Evolutionary conservation across 139 green algal species (phyloP), one percentile per base, ranked within the genome.

Genomic region (Chlamydomonas eustigma): DNA sequence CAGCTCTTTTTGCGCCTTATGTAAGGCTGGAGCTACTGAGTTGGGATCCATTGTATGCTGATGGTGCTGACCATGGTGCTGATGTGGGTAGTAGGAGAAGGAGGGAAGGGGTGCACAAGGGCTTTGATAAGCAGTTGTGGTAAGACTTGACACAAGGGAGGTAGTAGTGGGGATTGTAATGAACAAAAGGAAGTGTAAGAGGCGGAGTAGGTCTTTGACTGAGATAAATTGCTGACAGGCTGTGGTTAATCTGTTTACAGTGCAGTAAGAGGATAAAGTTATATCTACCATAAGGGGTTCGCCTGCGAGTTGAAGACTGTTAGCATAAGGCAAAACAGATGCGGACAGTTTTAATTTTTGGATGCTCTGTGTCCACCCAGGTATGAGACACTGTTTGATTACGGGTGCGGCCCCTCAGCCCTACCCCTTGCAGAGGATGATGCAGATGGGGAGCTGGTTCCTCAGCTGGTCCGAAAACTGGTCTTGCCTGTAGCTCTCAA

Each of bases 1-100:
- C 95, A 30, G 89, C 91, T 3, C 85, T 98, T 6, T 94, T 98
- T 80, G 92, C 95, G 38, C 94, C 95, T 33, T 98, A 93, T 82
- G 94, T 97, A 31, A 84, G 94, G 24, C 80, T 97, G 73, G 89
- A 98, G 84, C 88, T 98, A 50, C 84, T 98, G 64, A 68, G 64
- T 0, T 98, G 95, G 95, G 90, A 94, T n/a, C 94, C 93, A 28
- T 77, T 98, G 44, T 89, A 82, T 64, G 73, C 73, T 2, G 81
- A 73, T 36, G 5, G 35, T 5, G 37, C 35, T 6, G 5, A 52
- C 2, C n/a, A 18, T 1, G 65, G 69, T 22, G 3, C 37, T 6
- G 30, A 2, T n/a, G 32, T 12, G 34, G 0, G 36, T 6, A n/a
- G 69, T 6, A 30, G 37, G 12, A 3, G 35, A 30, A 1, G 33